Evolutionary conservation across 768 basidiomycete species (phyloP), one percentile per base, ranked within the genome.

Genomic region (Porphyrellus cyaneotinctus): DNA sequence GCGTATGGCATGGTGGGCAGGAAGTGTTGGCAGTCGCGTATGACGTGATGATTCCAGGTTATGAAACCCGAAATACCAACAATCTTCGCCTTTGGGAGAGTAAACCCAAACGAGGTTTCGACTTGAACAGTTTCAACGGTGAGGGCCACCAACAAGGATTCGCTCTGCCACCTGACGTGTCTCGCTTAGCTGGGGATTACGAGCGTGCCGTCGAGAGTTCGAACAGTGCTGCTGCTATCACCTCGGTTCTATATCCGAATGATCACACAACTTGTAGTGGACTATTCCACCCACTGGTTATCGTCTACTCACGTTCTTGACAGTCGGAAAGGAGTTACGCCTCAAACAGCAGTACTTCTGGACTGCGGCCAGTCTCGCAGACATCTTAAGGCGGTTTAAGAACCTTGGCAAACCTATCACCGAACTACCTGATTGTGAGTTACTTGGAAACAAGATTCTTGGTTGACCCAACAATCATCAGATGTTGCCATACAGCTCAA

Each of bases 341-440:
- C 78, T 98, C 59, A 95, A 95, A 75, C 95, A 97, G 62, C 95
- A 99, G 74, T 95, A 95, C 73, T 91, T 97, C 74, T 88, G 92
- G 92, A 92, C 91, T 37, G 84, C 89, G 43, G 88, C 94, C 26
- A 87, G 85, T 67, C 77, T 94, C 43, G 80, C 83, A 43, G 95
- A 98, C 65, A 97, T 98, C 65, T 64, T 95, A 43, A 82, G 95
- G 49, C 84, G 95, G 45, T 98, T 94, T 81, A 94, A 88, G 78
- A 88, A 95, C 72, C 75, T 89, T 18, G 85, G 82, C 45, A 87
- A 90, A 68, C 84, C 85, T 2, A 85, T 95, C 58, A 72, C 75
- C 11, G 83, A 89, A 58, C 84, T 99, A 65, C 80, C 93, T 1
- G 91, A 97, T 52, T 88, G 86, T 90, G 61, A 50, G 83, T 46